Evolutionary conservation across 495 filamentous ascomycete genomes (phyloP).

Genomic region (Hyaloscypha variabilis): DNA sequence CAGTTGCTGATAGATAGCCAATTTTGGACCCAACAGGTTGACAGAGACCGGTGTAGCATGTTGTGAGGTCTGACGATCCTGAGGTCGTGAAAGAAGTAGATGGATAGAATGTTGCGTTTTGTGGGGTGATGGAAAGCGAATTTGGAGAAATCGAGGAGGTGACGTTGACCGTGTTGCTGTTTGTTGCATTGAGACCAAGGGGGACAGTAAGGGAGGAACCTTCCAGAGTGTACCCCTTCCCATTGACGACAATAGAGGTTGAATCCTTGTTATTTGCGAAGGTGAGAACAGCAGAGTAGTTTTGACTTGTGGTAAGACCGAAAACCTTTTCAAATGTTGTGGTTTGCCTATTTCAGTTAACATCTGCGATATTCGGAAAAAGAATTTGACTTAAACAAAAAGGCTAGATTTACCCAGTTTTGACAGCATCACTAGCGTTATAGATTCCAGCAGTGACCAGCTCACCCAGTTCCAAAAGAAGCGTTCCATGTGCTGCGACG

Average conservation of each 20-base stretch:
- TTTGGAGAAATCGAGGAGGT: constrained; percentile 13
- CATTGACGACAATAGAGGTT: constrained; percentile 15
- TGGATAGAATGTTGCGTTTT: constrained; percentile 39
- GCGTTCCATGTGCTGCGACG: constrained; percentile 42
- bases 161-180: constrained; percentile 38
- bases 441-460: constrained; percentile 38
- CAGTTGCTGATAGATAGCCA: constrained; percentile 30
- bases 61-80: constrained; percentile 29
- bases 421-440: constrained; percentile 23
- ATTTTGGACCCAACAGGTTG: constrained; percentile 43
- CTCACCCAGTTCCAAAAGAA: constrained; percentile 41
- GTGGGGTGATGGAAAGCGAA: constrained; percentile 34
- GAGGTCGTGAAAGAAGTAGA: constrained; percentile 35
- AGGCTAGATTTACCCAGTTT: constrained; percentile 34
- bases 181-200: constrained; percentile 34
- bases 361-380: background rate
- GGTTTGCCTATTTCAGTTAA: constrained; percentile 17
- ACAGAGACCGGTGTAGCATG: constrained; percentile 30
- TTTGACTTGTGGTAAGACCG: constrained; percentile 39
- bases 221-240: constrained; percentile 11
- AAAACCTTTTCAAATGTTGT: constrained; percentile 40
- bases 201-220: constrained; percentile 20
- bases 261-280: constrained; percentile 27
- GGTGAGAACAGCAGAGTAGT: constrained; percentile 34
- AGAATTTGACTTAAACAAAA: no score